Evolutionary conservation across 495 filamentous ascomycete genomes (phyloP).

Genomic region (Zalerion maritima): DNA sequence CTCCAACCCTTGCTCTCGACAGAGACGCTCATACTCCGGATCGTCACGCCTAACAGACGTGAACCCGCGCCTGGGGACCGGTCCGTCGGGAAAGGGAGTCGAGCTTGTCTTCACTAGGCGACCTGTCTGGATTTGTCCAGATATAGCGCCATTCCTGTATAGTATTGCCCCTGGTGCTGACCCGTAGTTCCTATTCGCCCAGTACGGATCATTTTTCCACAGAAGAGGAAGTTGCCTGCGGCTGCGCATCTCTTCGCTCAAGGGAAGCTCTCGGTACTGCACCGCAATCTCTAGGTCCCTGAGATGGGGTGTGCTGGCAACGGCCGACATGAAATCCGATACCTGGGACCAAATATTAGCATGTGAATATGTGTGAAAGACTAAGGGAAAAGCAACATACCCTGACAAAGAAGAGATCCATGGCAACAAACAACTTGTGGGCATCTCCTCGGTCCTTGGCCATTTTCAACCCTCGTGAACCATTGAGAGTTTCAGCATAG

Average conservation of each 20-base stretch:
- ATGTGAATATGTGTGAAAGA: background rate
- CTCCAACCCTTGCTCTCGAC: constrained; percentile 28
- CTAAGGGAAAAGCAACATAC: constrained; percentile 22
- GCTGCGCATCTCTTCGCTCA: constrained; percentile 21
- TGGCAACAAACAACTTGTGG: constrained; percentile 32
- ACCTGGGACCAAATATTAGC: constrained; percentile 32
- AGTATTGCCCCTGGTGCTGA: constrained; percentile 33
- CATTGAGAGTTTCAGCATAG: constrained; percentile 29
- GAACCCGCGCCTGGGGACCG: constrained; percentile 31
- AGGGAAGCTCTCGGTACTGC: constrained; percentile 36
- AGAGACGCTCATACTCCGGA: constrained; percentile 28
- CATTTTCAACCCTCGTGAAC: too few relatives aligned
- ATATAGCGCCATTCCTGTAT: constrained; percentile 29
- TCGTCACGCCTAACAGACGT: constrained; percentile 28
- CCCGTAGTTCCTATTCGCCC: constrained; percentile 18
- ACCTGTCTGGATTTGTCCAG: constrained; percentile 25
- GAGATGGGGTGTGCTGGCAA: constrained; percentile 56
- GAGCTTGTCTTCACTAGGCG: constrained; percentile 20
- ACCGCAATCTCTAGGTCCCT: constrained; percentile 42
- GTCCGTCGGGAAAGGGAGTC: constrained; percentile 29
- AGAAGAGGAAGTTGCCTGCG: constrained; percentile 24
- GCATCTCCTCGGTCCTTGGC: constrained; percentile 29
- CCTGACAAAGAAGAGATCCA: constrained; percentile 65
- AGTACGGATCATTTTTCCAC: constrained; percentile 39
- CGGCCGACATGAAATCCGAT: constrained; percentile 59